A percentile compares a stretch with the other conserved stretches of the same genome.
These are phyloP conservation scores for Cymbopogon flexuosus DNA, from an alignment of 202 grass and related monocot genomes.

Conservation along the genomic window DNA sequence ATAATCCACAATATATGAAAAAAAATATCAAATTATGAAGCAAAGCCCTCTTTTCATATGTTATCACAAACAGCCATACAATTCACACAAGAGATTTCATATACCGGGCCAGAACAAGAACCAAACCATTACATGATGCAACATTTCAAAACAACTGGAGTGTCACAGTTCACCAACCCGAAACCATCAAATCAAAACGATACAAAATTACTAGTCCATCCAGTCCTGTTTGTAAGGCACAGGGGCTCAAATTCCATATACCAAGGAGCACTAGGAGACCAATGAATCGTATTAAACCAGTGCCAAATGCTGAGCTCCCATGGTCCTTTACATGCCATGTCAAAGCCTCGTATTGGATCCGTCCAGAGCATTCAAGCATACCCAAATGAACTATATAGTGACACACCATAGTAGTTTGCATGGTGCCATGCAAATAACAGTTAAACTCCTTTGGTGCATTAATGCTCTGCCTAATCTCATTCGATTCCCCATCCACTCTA, in stretches of 20 bases:
- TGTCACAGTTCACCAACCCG: background rate
- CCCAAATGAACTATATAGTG: background rate
- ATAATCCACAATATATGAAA: background rate
- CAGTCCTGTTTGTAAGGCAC: background rate
- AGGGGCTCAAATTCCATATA: background rate
- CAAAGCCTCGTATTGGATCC: background rate
- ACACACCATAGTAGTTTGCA: background rate
- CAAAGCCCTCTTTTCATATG: background rate
- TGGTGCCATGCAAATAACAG: background rate
- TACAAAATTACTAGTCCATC: background rate
- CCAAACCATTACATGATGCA: background rate
- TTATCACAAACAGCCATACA: background rate
- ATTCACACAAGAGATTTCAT: background rate
- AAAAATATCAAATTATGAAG: background rate
- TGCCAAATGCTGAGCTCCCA: background rate
- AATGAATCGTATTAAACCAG: background rate
- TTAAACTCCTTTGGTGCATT: background rate
- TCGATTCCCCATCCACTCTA: background rate
- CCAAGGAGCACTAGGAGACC: background rate
- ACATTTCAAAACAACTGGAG: background rate
- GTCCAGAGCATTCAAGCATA: background rate
- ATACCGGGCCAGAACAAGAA: background rate
- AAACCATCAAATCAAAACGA: background rate
- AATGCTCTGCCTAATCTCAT: background rate
- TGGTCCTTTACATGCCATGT: background rate